Conservation (phyloP, 2,329 filamentous ascomycete genomes). For the Neoascochyta sp. region DNA sequence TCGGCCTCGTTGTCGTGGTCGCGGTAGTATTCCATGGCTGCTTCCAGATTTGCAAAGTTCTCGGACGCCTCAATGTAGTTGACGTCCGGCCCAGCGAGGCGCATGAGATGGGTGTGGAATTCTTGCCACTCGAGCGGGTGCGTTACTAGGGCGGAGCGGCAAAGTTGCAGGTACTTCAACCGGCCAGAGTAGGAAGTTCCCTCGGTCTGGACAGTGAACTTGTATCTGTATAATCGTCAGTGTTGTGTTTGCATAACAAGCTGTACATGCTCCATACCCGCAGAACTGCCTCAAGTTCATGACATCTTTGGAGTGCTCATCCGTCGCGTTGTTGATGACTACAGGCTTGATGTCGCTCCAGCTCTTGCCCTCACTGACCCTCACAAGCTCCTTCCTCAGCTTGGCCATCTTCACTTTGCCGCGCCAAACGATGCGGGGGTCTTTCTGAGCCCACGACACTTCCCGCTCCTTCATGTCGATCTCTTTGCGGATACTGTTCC, state of each 20-base stretch:
- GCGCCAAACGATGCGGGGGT: conserved; percentile 30
- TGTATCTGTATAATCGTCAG: no score
- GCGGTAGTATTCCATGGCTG: conserved; percentile 31
- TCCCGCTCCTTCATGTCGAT: conserved; percentile 21
- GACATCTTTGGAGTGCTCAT: conserved; percentile 31
- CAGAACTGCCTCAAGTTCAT: conserved; percentile 35
- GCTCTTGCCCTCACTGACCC: conserved; percentile 24
- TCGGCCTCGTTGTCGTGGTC: conserved; percentile 29
- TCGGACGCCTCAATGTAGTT: conserved; percentile 33
- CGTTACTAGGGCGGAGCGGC: conserved; percentile 35
- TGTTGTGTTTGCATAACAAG: conserved; percentile 13
- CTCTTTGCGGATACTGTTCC: conserved; percentile 32
- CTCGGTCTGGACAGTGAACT: conserved; percentile 53
- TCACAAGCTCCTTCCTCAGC: conserved; percentile 27
- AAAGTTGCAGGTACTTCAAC: conserved; percentile 53
- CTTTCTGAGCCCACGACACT: conserved; percentile 28
- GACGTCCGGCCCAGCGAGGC: conserved; percentile 26
- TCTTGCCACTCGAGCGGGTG: conserved; percentile 35
- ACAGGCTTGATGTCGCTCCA: conserved; percentile 36
- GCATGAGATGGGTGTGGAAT: conserved; percentile 34
- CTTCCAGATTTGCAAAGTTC: conserved; percentile 31
- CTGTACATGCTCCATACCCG: conserved; percentile 19
- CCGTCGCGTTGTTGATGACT: conserved; percentile 31
- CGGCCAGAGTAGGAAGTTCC: conserved; percentile 53
- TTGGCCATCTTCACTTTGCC: conserved; percentile 35